A percentile compares a stretch with the other conserved stretches of the same genome.
phyloP scores from a whole-genome alignment of 2,329 filamentous ascomycete species.

The Aspergillus arachidicola region DNA sequence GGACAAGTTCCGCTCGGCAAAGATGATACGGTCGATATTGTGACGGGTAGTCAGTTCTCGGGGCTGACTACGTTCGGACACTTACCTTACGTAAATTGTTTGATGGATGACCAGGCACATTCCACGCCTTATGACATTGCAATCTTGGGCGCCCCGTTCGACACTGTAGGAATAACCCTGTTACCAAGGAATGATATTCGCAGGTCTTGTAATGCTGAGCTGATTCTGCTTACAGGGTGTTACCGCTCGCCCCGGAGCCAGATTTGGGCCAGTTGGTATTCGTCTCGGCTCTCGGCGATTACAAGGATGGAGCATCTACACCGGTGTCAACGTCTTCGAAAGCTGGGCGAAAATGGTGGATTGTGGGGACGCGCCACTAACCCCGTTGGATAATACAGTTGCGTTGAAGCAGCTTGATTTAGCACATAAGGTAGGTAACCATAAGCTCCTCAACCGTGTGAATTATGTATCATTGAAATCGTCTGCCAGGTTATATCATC shows the following conservation, averaged over 20 bases:
- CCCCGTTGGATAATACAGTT: conserved; percentile 57
- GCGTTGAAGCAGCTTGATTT: conserved; percentile 57
- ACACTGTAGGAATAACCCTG: conserved; percentile 39
- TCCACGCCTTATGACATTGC: conserved; percentile 40
- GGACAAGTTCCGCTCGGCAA: conserved; percentile 19
- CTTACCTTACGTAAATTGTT: conserved; percentile 36
- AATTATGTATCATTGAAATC: neutral
- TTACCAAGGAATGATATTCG: neutral
- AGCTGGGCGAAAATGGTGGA: conserved; percentile 58
- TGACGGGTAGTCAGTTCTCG: conserved; percentile 47
- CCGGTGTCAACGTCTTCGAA: conserved; percentile 49
- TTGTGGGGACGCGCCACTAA: conserved; percentile 57
- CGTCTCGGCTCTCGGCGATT: conserved; percentile 54
- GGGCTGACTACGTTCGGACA: conserved; percentile 37
- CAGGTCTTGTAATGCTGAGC: neutral
- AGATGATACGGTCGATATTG: conserved; percentile 44
- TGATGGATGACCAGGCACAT: conserved; percentile 23
- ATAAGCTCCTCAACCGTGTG: neutral
- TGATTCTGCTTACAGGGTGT: conserved; percentile 31
- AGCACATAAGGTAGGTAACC: conserved; percentile 47
- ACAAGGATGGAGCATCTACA: conserved; percentile 52
- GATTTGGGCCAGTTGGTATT: conserved; percentile 57
- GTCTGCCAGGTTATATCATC: conserved; percentile 45
- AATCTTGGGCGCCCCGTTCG: conserved; percentile 55
- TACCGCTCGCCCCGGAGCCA: conserved; percentile 55